Base-by-base conservation (phyloP, 2,329 filamentous ascomycete genomes). In the Ampelomyces quisqualis region DNA sequence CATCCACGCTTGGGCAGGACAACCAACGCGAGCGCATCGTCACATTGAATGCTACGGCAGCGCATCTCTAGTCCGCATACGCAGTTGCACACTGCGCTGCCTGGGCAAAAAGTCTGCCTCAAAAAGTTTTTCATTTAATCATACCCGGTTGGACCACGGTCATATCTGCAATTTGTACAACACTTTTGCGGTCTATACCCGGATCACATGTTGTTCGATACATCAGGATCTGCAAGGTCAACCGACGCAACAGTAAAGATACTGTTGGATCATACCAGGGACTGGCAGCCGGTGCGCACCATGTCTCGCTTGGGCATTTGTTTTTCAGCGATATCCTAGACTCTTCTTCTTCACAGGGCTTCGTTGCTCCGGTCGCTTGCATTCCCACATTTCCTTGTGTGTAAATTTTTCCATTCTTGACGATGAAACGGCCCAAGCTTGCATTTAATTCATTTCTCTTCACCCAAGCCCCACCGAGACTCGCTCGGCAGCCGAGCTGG, bases 291-390 rank as follows among this genome's bases (percentile, higher is more conserved):
- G 55, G 44, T 45, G 53, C 34, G 54, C 53, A 56, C 38, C 49
- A 24, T n/a, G 20, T 11, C 24, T n/a, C 23, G 3, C 18, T 40
- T 34, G 5, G 19, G 7, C 26, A 30, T 23, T 23, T 22, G 26
- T 23, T 28, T n/a, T 40, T 29, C 11, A 40, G 55, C 55, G 55
- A 63, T 63, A 63, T 60, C 57, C 55, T 63, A 60, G 58, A 57
- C 47, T 59, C 55, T 46, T 44, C 32, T 55, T 50, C 38, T 24
- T 28, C 26, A 29, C 26, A 29, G 57, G 49, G 51, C 51, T 57
- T 59, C 55, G 40, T 41, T 53, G 59, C 48, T 56, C 50, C 18
- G 29, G 38, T 49, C 29, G 35, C 38, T 39, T 42, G 35, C 43
- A 46, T 41, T 51, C 18, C 24, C 19, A 29, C 31, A 35, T 32